Evolutionary conservation across 352 stramenopile species (phyloP), one percentile per base, ranked within the genome.

Genomic region (Thalassiosira mediterranea): DNA sequence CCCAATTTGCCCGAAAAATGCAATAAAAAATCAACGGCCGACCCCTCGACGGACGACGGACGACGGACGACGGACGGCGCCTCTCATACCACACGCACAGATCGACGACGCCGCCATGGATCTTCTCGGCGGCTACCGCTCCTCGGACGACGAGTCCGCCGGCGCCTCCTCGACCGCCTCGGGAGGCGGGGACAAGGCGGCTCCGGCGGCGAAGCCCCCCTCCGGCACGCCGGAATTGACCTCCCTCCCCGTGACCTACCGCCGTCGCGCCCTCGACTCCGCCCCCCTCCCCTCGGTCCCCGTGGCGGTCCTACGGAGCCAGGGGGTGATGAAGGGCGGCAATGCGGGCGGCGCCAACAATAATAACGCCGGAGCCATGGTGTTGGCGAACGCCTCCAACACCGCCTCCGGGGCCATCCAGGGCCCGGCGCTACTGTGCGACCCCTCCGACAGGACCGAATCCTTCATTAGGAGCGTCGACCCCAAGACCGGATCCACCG

Each of bases 271-370:
- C 13, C 37, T 81, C 3, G 72, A 81, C 54, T 46, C 73, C 0
- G 73, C 73, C 2, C 73, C 73, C n/a, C 53, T 66, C n/a, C 73
- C 67, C 26, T 78, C 66, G 31, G 53, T 82, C 10, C 49, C 63
- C 15, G 25, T 62, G 10, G 59, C 73, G 19, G 67, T 77, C 1
- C 40, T 82, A 21, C 73, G 67, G n/a, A 73, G 56, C 29, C 40
- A 62, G n/a, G 47, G 57, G 17, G 37, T 23, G 52, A 63, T 62
- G 1, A 26, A 8, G 15, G 15, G 10, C 8, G 34, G 15, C 26
- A 4, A 13, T 40, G 10, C 59, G 44, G 57, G 54, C 40, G 7
- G 37, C 29, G 1, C 31, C 3, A 26, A 25, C 23, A 46, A 23
- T 21, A 26, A 15, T 21, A 26, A n/a, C 13, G 53, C 34, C 7